Evolutionary conservation across 2,329 filamentous ascomycete species (phyloP), one percentile per base, ranked within the genome.

Genomic region (Fusarium longipes): DNA sequence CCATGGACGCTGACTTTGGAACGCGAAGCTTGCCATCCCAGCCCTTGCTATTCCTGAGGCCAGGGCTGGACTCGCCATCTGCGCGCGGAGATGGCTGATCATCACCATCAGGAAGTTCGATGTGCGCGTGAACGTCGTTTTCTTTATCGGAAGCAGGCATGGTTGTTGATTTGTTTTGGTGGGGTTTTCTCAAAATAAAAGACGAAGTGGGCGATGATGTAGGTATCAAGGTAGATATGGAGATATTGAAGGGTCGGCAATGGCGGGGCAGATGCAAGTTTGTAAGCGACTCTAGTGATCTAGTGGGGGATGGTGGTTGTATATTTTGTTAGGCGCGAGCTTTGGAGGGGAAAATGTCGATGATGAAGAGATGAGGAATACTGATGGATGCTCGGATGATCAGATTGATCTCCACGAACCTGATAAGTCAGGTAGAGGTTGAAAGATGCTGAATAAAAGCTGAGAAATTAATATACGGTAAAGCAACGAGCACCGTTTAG

Each of bases 1-100:
- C 83, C 44, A 96, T 81, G 30, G 87, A 82, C 9, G 78, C 76
- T 11, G 78, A 74, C 75, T 87, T 90, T 64, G 91, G 89, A 49
- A 97, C 80, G 36, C 92, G 86, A 60, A 95, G 83, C 80, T 95
- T 95, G 66, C 92, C 92, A 77, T 95, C 92, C 92, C 92, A 95
- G 63, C 92, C 92, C 73, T 86, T 89, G 79, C 85, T 88, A 70
- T 88, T 86, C 66, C 81, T 82, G 48, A 87, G 77, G 14, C 79
- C 81, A 6, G 83, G 82, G 67, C 83, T 85, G 17, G 78, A 70
- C 56, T 83, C 79, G 52, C 75, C 80, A 8, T 84, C 80, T 53
- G 76, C 73, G 17, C 72, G 76, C 9, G 80, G 77, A 7, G 79
- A 76, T 22, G 75, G 73, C 47, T 79, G 71, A 47, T 83, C 79